Base-by-base conservation (phyloP, 805 yeast genomes). In the Ogataea polymorpha region DNA sequence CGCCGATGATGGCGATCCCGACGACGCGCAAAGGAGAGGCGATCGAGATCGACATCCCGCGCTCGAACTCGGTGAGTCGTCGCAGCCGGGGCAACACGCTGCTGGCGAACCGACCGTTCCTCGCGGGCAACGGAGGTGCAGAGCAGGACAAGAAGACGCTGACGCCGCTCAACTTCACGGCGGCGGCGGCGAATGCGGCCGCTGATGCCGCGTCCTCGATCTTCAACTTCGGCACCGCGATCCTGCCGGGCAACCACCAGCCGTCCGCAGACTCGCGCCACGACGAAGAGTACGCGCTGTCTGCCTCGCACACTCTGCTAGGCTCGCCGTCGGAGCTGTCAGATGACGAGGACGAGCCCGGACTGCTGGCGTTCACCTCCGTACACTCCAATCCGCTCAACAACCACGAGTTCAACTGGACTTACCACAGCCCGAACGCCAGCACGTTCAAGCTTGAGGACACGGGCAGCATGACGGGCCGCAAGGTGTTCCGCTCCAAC, bases 11-110 rank as follows among this genome's bases (percentile, higher is more conserved):
- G 81, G 85, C 95, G 0, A 86, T 86, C 37, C 90, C 95, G 1
- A 85, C 93, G 0, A 83, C 91, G 0, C 63, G 89, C 49, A 75
- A 77, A 27, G 95, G 95, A 6, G 93, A 81, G 51, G 76, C 91
- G 0, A 76, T 85, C 2, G 93, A 86, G 54, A 85, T 86, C 20
- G 82, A 83, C 2, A 65, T 58, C 5, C 60, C 62, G 2, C 54
- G 61, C 28, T 42, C 54, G 7, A 54, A 44, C 28, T 51, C 56
- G 2, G 56, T 35, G 44, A 67, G 28, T 46, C 54, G 50, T 49
- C 56, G 45, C 35, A 46, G 36, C 45, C 53, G 59, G 39, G 49
- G 48, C 26, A 50, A 38, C 31, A 55, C 56, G 2, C 12, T 46
- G 24, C 23, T 40, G 24, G 48, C 43, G 4, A 41, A 25, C 17